These are phyloP conservation scores for Candolleomyces eurysporus DNA, from an alignment of 768 basidiomycete species.

Conservation along the genomic window DNA sequence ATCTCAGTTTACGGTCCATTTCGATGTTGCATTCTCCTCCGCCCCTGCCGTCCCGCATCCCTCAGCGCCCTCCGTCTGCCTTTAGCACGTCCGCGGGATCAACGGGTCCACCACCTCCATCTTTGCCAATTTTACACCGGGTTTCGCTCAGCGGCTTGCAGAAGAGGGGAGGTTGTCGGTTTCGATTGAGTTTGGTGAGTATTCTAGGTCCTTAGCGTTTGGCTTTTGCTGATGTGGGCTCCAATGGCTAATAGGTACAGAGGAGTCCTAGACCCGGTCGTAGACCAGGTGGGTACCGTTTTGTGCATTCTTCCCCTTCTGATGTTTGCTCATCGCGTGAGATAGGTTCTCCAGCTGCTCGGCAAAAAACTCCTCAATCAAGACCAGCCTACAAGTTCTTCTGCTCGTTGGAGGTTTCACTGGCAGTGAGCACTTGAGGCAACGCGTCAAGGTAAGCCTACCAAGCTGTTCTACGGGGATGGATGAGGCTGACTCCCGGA, in stretches of 20 bases:
- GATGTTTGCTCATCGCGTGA: background rate
- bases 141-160: slow-evolving; percentile 16
- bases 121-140: background rate
- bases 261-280: slow-evolving; percentile 79
- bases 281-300: slow-evolving; percentile 57
- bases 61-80: too few species aligned
- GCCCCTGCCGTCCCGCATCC: too few species aligned
- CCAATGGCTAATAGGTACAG: slow-evolving; percentile 60
- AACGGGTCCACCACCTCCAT: slow-evolving; percentile 19
- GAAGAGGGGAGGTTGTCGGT: slow-evolving; percentile 83
- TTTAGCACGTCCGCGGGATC: slow-evolving; percentile 15
- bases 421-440: slow-evolving; percentile 81
- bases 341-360: slow-evolving; percentile 72
- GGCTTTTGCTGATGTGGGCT: slow-evolving; percentile 29
- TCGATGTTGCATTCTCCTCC: too few species aligned
- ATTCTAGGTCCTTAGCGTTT: slow-evolving; percentile 75
- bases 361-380: slow-evolving; percentile 70
- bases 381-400: slow-evolving; percentile 77
- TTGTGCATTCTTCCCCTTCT: background rate
- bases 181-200: slow-evolving; percentile 78
- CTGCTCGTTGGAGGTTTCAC: slow-evolving; percentile 90
- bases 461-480: slow-evolving; percentile 11
- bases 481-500: background rate
- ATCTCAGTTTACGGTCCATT: too few species aligned
- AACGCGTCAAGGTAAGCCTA: slow-evolving; percentile 60